phyloP scores from a whole-genome alignment of 768 basidiomycete genomes.

The Boletus reticuloceps region DNA sequence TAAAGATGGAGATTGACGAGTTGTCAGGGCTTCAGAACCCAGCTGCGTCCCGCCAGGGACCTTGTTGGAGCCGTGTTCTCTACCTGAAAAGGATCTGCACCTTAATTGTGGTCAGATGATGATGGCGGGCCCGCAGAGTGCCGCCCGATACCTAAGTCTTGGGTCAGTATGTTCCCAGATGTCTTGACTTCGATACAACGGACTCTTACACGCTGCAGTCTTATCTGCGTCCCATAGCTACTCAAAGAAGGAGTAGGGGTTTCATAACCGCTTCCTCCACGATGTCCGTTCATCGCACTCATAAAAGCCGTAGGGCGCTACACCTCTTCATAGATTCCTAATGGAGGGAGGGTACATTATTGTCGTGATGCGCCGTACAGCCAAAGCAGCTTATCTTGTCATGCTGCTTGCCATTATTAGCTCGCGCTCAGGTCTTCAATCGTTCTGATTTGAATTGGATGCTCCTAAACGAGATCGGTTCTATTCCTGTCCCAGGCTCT shows the following conservation, averaged over 20 bases:
- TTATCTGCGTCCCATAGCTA: not conserved
- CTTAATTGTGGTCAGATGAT: not conserved
- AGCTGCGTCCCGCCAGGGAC: not conserved
- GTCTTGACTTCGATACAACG: not conserved
- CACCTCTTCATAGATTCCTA: not conserved
- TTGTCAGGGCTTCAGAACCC: not conserved
- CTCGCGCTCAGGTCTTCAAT: conserved; percentile 34
- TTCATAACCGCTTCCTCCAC: conserved; percentile 3
- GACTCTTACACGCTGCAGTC: not conserved
- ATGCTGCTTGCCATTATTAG: conserved; percentile 11
- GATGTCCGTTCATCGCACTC: not conserved
- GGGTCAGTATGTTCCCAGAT: not conserved
- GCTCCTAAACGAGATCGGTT: conserved; percentile 50
- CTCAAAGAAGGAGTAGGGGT: not conserved
- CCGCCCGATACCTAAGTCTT: not conserved
- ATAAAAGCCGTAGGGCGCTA: not conserved
- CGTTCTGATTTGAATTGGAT: conserved; percentile 51
- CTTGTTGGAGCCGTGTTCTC: not conserved
- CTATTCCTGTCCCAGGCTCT: conserved; percentile 49
- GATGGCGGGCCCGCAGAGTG: not conserved
- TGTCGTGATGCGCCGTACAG: conserved; percentile 1
- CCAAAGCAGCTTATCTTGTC: not conserved
- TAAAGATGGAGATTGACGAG: not conserved
- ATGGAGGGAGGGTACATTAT: not conserved
- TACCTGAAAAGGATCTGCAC: not conserved